Conservation (phyloP, 2,329 filamentous ascomycete species). For the Dendrostoma leiphaemia region DNA sequence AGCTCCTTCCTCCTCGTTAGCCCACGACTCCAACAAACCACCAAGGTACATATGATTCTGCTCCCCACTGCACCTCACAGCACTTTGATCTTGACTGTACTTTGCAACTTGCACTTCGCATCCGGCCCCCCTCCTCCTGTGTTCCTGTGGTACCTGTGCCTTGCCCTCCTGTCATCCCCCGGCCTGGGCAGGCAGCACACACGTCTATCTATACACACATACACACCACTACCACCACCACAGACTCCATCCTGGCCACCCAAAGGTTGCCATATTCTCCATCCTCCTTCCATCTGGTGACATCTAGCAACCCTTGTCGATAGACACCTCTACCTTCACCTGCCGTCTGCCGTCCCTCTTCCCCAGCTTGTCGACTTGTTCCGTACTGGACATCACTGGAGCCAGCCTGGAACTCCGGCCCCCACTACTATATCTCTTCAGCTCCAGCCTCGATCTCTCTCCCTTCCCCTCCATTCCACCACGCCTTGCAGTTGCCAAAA, state of each 20-base stretch:
- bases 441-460: neutral
- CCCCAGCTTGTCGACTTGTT: too few relatives aligned
- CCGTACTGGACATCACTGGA: too few relatives aligned
- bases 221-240: too few relatives aligned
- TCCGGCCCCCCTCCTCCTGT: too few relatives aligned
- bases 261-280: too few relatives aligned
- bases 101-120: neutral
- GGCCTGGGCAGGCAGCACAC: neutral
- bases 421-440: neutral
- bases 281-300: neutral
- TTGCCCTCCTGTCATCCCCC: neutral
- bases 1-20: conserved; percentile 2
- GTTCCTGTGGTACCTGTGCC: too few relatives aligned
- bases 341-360: too few relatives aligned
- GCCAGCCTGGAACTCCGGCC: neutral
- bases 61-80: neutral
- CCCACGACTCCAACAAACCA: neutral
- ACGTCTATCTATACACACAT: neutral
- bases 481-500: neutral
- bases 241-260: too few relatives aligned
- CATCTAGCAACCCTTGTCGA: too few relatives aligned
- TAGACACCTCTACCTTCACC: neutral
- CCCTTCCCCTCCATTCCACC: neutral
- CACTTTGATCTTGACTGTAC: neutral
- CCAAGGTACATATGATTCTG: conserved; percentile 1